Evolutionary conservation across 129 eudicot genomes (phyloP).

Genomic region (Flaveria ramosissima): DNA sequence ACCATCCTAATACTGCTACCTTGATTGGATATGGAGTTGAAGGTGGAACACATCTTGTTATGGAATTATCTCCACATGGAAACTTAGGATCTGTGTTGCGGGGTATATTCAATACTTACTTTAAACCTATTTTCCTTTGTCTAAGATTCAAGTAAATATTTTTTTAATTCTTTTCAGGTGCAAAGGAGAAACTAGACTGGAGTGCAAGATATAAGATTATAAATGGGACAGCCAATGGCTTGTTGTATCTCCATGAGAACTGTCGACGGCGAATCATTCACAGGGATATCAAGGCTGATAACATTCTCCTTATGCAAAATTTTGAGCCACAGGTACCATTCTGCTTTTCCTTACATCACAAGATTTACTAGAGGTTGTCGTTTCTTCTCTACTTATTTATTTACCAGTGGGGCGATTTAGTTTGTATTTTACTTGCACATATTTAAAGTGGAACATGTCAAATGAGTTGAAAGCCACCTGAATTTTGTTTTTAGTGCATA

Average conservation of each 20-base stretch:
- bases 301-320: constrained; percentile 70
- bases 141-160: neutral
- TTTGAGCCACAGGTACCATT: constrained; percentile 77
- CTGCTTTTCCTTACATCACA: neutral
- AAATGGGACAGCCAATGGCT: constrained; percentile 75
- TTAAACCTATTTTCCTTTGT: neutral
- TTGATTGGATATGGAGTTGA: constrained; percentile 73
- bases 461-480: neutral
- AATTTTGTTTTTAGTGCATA: neutral
- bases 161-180: constrained; percentile 32
- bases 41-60: constrained; percentile 74
- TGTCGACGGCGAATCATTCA: constrained; percentile 84
- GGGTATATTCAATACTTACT: constrained; percentile 41
- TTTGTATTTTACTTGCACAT: neutral
- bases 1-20: constrained; percentile 83
- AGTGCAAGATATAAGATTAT: constrained; percentile 59
- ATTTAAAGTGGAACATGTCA: neutral
- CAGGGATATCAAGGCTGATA: constrained; percentile 84
- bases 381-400: neutral
- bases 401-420: neutral
- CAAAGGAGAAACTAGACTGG: constrained; percentile 68
- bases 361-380: neutral
- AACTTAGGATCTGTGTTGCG: constrained; percentile 67
- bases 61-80: constrained; percentile 73
- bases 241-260: constrained; percentile 71